A percentile compares a stretch with the other conserved stretches of the same genome.
These are phyloP conservation scores for Erythrobasidium yunnanense DNA, from an alignment of 768 basidiomycete species.

Conservation along the genomic window DNA sequence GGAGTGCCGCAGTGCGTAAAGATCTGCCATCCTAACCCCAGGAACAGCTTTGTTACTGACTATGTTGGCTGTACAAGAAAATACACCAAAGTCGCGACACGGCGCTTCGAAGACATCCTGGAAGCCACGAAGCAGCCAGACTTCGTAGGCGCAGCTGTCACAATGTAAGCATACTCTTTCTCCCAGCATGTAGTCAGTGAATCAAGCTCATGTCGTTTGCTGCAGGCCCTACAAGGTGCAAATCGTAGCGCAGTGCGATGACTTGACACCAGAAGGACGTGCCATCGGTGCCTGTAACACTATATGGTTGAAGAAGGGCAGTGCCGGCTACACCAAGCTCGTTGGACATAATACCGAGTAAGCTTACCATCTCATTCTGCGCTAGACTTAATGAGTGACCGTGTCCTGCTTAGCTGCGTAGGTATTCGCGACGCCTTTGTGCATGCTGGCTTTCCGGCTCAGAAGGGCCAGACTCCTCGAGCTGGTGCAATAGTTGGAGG, in stretches of 20 bases:
- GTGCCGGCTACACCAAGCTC: slow-evolving; percentile 29
- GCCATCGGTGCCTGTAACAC: slow-evolving; percentile 38
- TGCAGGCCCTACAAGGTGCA: slow-evolving; percentile 36
- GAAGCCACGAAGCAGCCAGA: slow-evolving; percentile 31
- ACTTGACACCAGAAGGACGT: slow-evolving; percentile 32
- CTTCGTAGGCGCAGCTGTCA: slow-evolving; percentile 34
- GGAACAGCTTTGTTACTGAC: too few relatives aligned
- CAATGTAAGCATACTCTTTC: slow-evolving; percentile 31
- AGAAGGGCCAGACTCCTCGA: slow-evolving; percentile 21
- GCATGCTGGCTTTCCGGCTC: slow-evolving; percentile 20
- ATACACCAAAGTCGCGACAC: slow-evolving; percentile 32
- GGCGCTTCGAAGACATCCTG: slow-evolving; percentile 32
- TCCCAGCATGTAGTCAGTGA: too few relatives aligned
- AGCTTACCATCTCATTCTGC: too few relatives aligned
- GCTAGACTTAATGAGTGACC: too few relatives aligned
- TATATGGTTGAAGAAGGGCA: neutral
- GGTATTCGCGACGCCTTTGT: slow-evolving; percentile 29
- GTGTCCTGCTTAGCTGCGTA: slow-evolving; percentile 29
- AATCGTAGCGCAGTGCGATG: slow-evolving; percentile 31
- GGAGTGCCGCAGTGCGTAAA: slow-evolving; percentile 30
- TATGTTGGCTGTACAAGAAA: too few relatives aligned
- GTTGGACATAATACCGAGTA: slow-evolving; percentile 38
- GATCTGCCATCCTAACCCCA: neutral
- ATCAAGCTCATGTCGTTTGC: too few relatives aligned
- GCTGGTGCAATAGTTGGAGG: slow-evolving; percentile 34